Conservation (phyloP, 495 filamentous ascomycete genomes). For the Aspergillus asperescens region DNA sequence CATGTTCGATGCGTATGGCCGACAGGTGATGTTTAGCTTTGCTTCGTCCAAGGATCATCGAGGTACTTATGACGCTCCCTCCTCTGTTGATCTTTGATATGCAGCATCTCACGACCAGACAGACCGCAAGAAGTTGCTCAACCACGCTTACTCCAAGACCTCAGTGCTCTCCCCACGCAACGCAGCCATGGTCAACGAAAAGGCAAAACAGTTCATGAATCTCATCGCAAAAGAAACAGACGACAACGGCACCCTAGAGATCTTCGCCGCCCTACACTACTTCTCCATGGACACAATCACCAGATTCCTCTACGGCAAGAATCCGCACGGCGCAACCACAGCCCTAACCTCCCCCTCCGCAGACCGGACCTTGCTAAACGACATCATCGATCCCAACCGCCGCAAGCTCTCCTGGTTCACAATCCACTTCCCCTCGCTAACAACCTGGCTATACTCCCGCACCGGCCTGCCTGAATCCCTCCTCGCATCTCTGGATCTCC, state of each 20-base stretch:
- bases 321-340: slow-evolving; percentile 20
- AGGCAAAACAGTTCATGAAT: slow-evolving; percentile 25
- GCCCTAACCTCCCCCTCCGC: slow-evolving; percentile 9
- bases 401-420: slow-evolving; percentile 33
- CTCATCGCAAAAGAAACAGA: slow-evolving; percentile 21
- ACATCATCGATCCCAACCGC: slow-evolving; percentile 28
- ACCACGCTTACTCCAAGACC: slow-evolving; percentile 36
- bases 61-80: neutral
- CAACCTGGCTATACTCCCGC: slow-evolving; percentile 29
- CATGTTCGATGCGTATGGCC: slow-evolving; percentile 40
- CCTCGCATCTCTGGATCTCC: slow-evolving; percentile 14
- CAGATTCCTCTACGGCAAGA: slow-evolving; percentile 27
- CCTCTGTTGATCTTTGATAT: neutral
- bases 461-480: slow-evolving; percentile 22
- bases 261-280: slow-evolving; percentile 35
- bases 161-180: slow-evolving; percentile 22
- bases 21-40: slow-evolving; percentile 36
- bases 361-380: slow-evolving; percentile 28
- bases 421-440: slow-evolving; percentile 29
- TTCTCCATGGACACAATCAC: slow-evolving; percentile 41
- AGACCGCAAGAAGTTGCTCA: slow-evolving; percentile 37
- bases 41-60: slow-evolving; percentile 23
- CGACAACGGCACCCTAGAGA: slow-evolving; percentile 17
- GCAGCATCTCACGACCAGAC: neutral
- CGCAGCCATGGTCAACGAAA: slow-evolving; percentile 22